phyloP scores from a whole-genome alignment of 2,329 filamentous ascomycete genomes.

The Mariannaea sp. region DNA sequence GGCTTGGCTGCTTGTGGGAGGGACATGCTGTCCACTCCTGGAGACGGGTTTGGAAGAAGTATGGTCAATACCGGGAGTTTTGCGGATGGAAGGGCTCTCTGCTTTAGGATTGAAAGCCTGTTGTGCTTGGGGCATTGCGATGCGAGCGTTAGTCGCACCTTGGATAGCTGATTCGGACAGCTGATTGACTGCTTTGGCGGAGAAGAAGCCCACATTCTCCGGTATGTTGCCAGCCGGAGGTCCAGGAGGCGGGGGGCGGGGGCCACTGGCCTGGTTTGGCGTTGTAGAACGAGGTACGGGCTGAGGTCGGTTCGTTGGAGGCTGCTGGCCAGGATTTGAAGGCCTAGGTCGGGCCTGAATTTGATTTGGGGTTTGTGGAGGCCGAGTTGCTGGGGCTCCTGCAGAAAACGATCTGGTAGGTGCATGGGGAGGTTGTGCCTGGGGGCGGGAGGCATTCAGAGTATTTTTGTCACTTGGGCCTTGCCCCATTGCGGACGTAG shows the following conservation, averaged over 20 bases:
- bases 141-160: conserved; percentile 47
- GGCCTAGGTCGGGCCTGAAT: conserved; percentile 32
- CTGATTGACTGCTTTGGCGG: conserved; percentile 66
- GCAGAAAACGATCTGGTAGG: conserved; percentile 26
- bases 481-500: conserved; percentile 36
- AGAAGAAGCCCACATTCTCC: conserved; percentile 68
- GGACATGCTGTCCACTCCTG: conserved; percentile 58
- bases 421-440: conserved; percentile 26
- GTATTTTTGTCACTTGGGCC: conserved; percentile 27
- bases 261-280: conserved; percentile 31
- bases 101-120: conserved; percentile 73
- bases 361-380: conserved; percentile 44
- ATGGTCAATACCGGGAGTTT: conserved; percentile 87
- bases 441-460: conserved; percentile 28
- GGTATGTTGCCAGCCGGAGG: conserved; percentile 32
- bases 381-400: conserved; percentile 24
- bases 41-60: conserved; percentile 74
- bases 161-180: conserved; percentile 52
- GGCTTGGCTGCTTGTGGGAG: conserved; percentile 44
- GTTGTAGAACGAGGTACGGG: conserved; percentile 23
- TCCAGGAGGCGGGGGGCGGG: conserved; percentile 36
- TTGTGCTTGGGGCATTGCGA: conserved; percentile 49
- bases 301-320: conserved; percentile 30
- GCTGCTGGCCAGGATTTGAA: conserved; percentile 30
- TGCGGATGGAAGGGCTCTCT: conserved; percentile 84